Evolutionary conservation across 208 protist species (phyloP).

Genomic region (Acanthamoeba sp.): DNA sequence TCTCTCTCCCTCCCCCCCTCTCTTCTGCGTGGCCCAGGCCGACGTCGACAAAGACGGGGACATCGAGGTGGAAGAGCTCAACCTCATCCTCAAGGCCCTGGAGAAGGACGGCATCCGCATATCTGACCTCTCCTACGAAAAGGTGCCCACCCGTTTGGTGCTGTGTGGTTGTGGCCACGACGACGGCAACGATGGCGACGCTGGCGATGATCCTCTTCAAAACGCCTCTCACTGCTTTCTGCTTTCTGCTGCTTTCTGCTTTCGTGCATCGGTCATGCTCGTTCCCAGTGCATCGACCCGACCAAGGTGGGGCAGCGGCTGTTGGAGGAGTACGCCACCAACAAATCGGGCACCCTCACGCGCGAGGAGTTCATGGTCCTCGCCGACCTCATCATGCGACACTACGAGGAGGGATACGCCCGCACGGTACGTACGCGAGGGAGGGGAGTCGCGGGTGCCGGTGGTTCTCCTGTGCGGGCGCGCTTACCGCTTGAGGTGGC

Average conservation of each 20-base stretch:
- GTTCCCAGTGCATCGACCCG: conserved; percentile 13
- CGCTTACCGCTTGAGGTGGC: too few species aligned
- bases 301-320: conserved; percentile 34
- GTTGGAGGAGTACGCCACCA: conserved; percentile 56
- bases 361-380: conserved; percentile 65
- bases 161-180: too few species aligned
- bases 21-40: background rate
- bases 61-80: conserved; percentile 56
- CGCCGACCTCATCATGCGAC: conserved; percentile 50
- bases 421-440: too few species aligned
- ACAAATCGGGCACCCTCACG: conserved; percentile 45
- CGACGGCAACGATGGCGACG: too few species aligned
- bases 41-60: conserved; percentile 56
- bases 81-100: conserved; percentile 63
- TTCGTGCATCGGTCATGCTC: too few species aligned
- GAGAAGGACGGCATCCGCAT: conserved; percentile 60
- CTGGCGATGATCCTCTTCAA: too few species aligned
- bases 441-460: too few species aligned
- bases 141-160: background rate
- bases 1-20: too few species aligned
- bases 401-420: conserved; percentile 52
- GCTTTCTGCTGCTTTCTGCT: too few species aligned
- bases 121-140: conserved; percentile 31
- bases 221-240: too few species aligned
- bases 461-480: too few species aligned